These are phyloP conservation scores for Yarrowia sp. DNA, from an alignment of 805 yeast species.

Conservation along the genomic window DNA sequence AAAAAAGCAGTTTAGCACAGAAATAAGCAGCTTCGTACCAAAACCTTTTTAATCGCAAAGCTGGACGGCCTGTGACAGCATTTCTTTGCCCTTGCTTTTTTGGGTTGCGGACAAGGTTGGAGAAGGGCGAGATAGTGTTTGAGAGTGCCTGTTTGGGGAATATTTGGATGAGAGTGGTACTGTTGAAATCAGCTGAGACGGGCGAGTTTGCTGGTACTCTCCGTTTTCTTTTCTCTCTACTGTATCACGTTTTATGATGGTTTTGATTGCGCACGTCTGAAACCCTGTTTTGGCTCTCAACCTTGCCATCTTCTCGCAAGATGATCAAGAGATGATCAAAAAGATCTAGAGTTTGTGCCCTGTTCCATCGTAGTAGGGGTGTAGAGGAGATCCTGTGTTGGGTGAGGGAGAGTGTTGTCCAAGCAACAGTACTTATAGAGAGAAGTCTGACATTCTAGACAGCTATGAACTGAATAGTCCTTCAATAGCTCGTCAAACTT, in stretches of 20 bases:
- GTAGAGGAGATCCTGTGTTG: too few species aligned
- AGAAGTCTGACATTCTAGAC: too few species aligned
- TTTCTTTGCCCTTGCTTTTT: neutral
- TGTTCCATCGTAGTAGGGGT: neutral
- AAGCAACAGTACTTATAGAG: too few species aligned
- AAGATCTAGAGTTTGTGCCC: constrained; percentile 17
- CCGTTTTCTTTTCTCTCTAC: neutral
- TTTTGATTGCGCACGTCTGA: neutral
- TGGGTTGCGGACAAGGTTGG: constrained; percentile 1
- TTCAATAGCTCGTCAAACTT: too few species aligned
- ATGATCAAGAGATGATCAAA: constrained; percentile 15
- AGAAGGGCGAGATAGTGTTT: neutral
- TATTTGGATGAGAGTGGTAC: neutral
- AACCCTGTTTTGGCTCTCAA: neutral
- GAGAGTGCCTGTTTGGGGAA: neutral
- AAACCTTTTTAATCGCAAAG: neutral
- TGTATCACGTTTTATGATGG: neutral
- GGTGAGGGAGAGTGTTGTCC: too few species aligned
- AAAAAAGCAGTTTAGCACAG: constrained; percentile 2
- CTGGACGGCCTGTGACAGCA: neutral
- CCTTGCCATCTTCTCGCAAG: neutral
- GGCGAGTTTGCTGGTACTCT: neutral
- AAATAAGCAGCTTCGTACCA: constrained; percentile 24
- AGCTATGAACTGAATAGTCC: too few species aligned
- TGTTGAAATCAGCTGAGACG: neutral